phyloP scores from a whole-genome alignment of 768 basidiomycete genomes.

The Suillus bovinus region DNA sequence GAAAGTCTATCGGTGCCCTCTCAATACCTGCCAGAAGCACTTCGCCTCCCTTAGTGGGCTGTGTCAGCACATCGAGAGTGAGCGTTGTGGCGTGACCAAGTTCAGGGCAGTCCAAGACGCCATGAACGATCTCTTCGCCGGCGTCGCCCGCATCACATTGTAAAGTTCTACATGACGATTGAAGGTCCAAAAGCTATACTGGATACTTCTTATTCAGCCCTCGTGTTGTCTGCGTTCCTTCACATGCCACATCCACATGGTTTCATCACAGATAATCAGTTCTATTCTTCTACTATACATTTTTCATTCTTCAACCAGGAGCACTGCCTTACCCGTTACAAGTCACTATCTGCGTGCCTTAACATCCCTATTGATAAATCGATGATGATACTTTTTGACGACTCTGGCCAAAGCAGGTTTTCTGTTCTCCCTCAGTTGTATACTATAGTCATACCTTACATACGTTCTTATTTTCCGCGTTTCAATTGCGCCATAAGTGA shows the following conservation, averaged over 20 bases:
- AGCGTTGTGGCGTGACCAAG: conserved; percentile 52
- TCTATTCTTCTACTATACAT: background rate
- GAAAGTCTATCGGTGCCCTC: conserved; percentile 56
- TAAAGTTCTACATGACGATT: background rate
- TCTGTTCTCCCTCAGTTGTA: background rate
- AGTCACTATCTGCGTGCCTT: conserved; percentile 8
- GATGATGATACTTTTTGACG: background rate
- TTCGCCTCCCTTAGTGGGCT: conserved; percentile 59
- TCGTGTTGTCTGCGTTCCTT: conserved; percentile 7
- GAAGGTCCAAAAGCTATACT: conserved; percentile 4
- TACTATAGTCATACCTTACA: conserved; percentile 1
- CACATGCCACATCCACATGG: conserved; percentile 3
- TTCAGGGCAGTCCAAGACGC: conserved; percentile 43
- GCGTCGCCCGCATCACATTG: conserved; percentile 17
- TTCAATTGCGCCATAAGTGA: background rate
- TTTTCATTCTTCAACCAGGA: background rate
- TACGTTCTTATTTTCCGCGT: conserved; percentile 4
- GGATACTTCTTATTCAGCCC: conserved; percentile 3
- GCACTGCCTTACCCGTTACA: background rate
- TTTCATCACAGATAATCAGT: conserved; percentile 5
- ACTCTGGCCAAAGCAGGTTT: background rate
- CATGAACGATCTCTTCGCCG: conserved; percentile 36
- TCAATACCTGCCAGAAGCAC: conserved; percentile 38
- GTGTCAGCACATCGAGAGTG: conserved; percentile 67
- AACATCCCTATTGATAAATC: background rate